A percentile compares a stretch with the other conserved stretches of the same genome.
These are phyloP conservation scores for Pestalotiopsis sp. DNA, from an alignment of 2,329 filamentous ascomycete genomes.

Conservation along the genomic window DNA sequence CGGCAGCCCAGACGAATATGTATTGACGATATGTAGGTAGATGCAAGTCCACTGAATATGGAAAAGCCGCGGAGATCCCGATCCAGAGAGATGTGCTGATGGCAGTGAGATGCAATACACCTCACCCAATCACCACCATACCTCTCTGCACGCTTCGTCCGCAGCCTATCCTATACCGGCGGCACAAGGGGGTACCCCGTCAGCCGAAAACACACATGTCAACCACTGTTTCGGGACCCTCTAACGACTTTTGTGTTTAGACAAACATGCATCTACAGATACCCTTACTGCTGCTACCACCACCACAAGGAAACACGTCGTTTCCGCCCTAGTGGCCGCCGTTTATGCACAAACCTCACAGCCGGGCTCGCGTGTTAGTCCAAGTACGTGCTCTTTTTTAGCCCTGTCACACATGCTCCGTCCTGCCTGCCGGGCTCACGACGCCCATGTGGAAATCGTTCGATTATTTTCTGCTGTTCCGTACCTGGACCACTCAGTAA, in stretches of 20 bases:
- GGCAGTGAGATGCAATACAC: background rate
- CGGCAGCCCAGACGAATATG: background rate
- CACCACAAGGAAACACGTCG: background rate
- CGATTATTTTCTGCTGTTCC: background rate
- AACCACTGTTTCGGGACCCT: slow-evolving; percentile 2
- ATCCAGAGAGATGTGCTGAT: background rate
- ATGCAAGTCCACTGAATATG: slow-evolving; percentile 4
- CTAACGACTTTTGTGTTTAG: background rate
- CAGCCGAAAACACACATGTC: background rate
- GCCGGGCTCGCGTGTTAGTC: background rate
- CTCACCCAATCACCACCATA: background rate
- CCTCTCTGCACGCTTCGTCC: background rate
- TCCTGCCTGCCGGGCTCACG: background rate
- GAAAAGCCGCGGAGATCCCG: slow-evolving; percentile 4
- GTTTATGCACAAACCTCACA: background rate
- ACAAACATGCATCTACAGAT: background rate
- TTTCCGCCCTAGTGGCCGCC: background rate
- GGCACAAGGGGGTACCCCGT: background rate
- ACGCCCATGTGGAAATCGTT: background rate
- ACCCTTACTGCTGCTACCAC: too few relatives aligned
- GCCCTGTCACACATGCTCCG: background rate
- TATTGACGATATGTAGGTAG: background rate
- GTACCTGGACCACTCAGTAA: background rate
- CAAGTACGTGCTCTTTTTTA: background rate
- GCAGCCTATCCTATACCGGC: background rate